A percentile compares a stretch with the other conserved stretches of the same genome.
phyloP scores from a whole-genome alignment of 2,329 filamentous ascomycete genomes.

The Aspergillus sojae region DNA sequence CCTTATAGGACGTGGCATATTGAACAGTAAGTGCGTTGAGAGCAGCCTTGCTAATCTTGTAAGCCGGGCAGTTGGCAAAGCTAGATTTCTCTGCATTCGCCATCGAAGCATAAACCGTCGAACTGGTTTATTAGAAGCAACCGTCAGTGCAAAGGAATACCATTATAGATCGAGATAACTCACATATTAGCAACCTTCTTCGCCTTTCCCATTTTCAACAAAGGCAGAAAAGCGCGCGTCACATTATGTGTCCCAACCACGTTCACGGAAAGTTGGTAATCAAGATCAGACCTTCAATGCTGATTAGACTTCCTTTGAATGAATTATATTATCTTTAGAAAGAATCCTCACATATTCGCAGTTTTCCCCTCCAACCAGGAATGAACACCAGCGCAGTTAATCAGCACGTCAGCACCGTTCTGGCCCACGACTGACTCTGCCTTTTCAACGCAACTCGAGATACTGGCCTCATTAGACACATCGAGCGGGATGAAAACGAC shows the following conservation, averaged over 20 bases:
- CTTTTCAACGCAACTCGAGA: conserved; percentile 32
- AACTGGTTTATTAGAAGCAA: neutral
- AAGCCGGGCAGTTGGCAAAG: conserved; percentile 36
- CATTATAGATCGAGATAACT: neutral
- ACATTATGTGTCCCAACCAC: conserved; percentile 13
- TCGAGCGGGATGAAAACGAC: conserved; percentile 39
- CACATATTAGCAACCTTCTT: conserved; percentile 17
- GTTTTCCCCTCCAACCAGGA: neutral
- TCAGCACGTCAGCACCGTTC: conserved; percentile 44
- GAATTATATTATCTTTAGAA: neutral
- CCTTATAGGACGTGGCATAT: conserved; percentile 30
- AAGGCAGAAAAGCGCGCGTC: conserved; percentile 3
- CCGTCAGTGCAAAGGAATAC: neutral
- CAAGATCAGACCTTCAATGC: conserved; percentile 9
- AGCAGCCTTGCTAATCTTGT: conserved; percentile 54
- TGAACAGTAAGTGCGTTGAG: conserved; percentile 52
- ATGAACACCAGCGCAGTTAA: conserved; percentile 43
- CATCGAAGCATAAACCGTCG: conserved; percentile 10
- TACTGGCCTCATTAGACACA: conserved; percentile 30
- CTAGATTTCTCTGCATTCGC: neutral
- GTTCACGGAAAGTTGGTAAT: conserved; percentile 11
- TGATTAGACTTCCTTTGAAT: neutral
- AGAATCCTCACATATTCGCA: neutral
- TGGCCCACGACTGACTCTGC: conserved; percentile 31
- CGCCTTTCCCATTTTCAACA: conserved; percentile 1